Evolutionary conservation across 305 asterid genomes (phyloP), one percentile per base, ranked within the genome.

Genomic region (Solanum hybrid): DNA sequence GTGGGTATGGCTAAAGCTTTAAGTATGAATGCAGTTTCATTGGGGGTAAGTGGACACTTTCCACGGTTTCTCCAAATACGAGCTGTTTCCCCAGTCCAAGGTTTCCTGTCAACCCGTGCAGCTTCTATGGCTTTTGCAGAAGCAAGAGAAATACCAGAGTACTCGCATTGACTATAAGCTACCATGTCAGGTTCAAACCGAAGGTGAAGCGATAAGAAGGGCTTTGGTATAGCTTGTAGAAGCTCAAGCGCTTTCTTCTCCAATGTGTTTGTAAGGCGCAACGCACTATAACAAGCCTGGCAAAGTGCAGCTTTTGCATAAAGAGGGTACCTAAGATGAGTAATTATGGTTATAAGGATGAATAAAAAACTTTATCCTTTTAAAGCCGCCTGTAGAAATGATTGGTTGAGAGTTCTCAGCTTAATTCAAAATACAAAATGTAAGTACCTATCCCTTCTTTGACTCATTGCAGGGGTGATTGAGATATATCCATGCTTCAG

Each of bases 181-280:
- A 96, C 99, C 99, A 97, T 98, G 95, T 97, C 99, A 0, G 99
- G 99, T 93, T 98, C 99, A 83, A 97, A 98, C n/a, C 99, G 97
- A 31, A 98, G 99, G 94, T 98, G 99, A 87, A 98, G 99, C 15
- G 99, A 90, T 72, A 98, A 96, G 94, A 97, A 98, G 90, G 99
- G 99, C 92, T 97, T 98, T 22, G 99, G 99, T 92, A 98, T 97
- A 89, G 98, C 97, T 91, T 92, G 90, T 87, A 98, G 95, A 93
- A 98, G 98, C 90, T 95, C 95, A 8, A 92, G 61, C 26, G 94
- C 97, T 93, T 98, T 95, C 93, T 93, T 92, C 92, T 95, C 95
- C 91, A 97, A 89, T 78, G 87, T 84, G n/a, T 89, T 38, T 39
- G 96, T 95, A 76, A 97, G 93, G 88, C 94, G 98, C 91, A 97